phyloP scores from a whole-genome alignment of 2,329 filamentous ascomycete species.

The Clarireedia monteithiana region DNA sequence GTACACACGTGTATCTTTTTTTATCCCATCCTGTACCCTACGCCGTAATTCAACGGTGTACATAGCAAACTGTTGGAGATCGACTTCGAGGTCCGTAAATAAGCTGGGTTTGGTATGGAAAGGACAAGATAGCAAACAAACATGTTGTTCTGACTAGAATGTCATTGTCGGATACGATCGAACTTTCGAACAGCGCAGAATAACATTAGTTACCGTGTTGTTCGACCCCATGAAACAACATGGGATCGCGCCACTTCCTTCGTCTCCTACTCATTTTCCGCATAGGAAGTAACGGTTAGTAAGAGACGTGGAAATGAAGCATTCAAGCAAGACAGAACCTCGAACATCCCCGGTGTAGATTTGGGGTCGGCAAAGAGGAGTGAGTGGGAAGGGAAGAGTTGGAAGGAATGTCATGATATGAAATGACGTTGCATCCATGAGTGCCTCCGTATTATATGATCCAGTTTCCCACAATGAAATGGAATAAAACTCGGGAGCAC shows the following conservation, averaged over 20 bases:
- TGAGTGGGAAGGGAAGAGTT: too few species aligned
- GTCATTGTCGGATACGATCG: not conserved
- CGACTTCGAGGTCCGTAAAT: conserved; percentile 1
- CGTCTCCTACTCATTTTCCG: conserved; percentile 2
- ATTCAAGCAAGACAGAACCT: not conserved
- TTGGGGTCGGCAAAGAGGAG: too few species aligned
- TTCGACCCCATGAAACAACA: conserved; percentile 3
- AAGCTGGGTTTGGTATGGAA: not conserved
- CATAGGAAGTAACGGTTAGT: not conserved
- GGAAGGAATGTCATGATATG: too few species aligned
- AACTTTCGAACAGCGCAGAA: not conserved
- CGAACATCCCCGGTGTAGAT: too few species aligned
- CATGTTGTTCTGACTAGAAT: not conserved
- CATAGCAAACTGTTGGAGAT: not conserved
- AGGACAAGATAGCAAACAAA: not conserved
- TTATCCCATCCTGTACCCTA: not conserved
- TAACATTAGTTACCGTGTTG: not conserved
- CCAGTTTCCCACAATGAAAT: too few species aligned
- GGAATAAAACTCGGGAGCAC: too few species aligned
- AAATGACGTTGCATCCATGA: too few species aligned
- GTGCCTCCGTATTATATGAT: too few species aligned
- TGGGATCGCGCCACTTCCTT: conserved; percentile 9
- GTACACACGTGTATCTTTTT: not conserved
- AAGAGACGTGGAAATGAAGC: not conserved
- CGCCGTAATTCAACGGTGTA: too few species aligned